phyloP scores from a whole-genome alignment of 768 basidiomycete species.

The Collybia sp. region DNA sequence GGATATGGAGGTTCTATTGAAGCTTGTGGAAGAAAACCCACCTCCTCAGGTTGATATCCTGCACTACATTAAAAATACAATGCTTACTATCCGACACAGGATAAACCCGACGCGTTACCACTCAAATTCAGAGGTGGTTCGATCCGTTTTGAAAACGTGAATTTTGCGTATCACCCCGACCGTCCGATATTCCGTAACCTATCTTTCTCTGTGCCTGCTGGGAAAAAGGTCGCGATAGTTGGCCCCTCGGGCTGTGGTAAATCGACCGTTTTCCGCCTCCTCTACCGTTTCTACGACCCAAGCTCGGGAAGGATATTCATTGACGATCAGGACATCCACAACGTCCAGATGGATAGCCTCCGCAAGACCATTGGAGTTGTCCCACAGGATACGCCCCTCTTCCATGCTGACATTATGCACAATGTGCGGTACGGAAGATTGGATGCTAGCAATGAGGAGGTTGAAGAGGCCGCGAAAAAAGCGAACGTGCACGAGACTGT shows the following conservation, averaged over 20 bases:
- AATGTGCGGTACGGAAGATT: conserved; percentile 92
- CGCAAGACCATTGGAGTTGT: conserved; percentile 85
- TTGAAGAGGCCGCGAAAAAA: conserved; percentile 74
- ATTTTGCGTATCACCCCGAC: conserved; percentile 87
- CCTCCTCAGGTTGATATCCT: conserved; percentile 49
- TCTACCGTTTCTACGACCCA: conserved; percentile 94
- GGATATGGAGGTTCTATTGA: conserved; percentile 96
- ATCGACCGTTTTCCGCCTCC: conserved; percentile 90
- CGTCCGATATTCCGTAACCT: conserved; percentile 88
- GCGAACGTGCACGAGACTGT: conserved; percentile 88
- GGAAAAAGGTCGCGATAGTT: conserved; percentile 95
- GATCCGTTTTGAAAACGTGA: conserved; percentile 90
- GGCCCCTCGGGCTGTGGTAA: conserved; percentile 98
- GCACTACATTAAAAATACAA: not conserved
- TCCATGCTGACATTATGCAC: conserved; percentile 93
- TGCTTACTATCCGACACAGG: conserved; percentile 35
- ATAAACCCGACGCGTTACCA: conserved; percentile 62
- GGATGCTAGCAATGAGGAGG: conserved; percentile 86
- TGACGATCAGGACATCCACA: conserved; percentile 83
- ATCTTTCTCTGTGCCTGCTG: conserved; percentile 89
- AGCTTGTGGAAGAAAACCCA: conserved; percentile 76
- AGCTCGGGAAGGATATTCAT: conserved; percentile 73
- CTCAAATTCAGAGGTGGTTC: conserved; percentile 74
- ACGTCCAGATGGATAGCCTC: conserved; percentile 67
- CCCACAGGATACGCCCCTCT: conserved; percentile 96